phyloP scores from a whole-genome alignment of 768 basidiomycete genomes.

The Mycena amicta region DNA sequence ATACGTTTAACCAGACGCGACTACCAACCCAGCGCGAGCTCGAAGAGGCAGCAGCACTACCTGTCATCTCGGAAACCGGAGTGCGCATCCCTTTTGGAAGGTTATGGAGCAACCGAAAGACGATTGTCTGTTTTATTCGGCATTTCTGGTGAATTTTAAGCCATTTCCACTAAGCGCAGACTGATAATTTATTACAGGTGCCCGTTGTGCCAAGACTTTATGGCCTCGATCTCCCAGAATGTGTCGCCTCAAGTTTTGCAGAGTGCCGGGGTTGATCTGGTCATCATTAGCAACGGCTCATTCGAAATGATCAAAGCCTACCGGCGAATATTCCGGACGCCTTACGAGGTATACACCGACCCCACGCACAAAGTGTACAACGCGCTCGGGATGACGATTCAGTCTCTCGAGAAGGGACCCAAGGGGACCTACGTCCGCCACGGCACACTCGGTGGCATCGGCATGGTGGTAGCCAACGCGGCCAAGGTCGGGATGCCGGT shows the following conservation, averaged over 20 bases:
- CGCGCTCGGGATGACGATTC: conserved; percentile 57
- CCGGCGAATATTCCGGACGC: conserved; percentile 58
- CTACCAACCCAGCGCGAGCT: conserved; percentile 19
- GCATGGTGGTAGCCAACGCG: conserved; percentile 57
- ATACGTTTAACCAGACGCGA: conserved; percentile 10
- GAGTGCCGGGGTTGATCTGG: conserved; percentile 52
- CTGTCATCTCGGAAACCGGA: conserved; percentile 59
- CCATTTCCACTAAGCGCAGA: neutral
- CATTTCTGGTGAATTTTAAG: conserved; percentile 50
- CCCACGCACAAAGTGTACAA: conserved; percentile 57
- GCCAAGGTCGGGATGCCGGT: conserved; percentile 62
- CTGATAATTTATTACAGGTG: conserved; percentile 32
- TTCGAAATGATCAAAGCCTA: conserved; percentile 67
- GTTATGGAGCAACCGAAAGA: conserved; percentile 49
- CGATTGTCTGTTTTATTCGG: conserved; percentile 68
- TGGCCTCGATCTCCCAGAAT: conserved; percentile 57
- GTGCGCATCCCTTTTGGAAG: conserved; percentile 56
- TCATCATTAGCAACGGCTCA: conserved; percentile 69
- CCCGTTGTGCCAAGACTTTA: conserved; percentile 69
- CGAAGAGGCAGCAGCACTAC: conserved; percentile 43
- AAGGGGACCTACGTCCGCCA: conserved; percentile 57
- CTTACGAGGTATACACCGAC: conserved; percentile 68
- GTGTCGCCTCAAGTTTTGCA: conserved; percentile 51
- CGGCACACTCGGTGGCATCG: conserved; percentile 51
- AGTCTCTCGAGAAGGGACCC: conserved; percentile 31